Conservation (phyloP, 805 yeast species). For the Ogataea trehalophila region DNA sequence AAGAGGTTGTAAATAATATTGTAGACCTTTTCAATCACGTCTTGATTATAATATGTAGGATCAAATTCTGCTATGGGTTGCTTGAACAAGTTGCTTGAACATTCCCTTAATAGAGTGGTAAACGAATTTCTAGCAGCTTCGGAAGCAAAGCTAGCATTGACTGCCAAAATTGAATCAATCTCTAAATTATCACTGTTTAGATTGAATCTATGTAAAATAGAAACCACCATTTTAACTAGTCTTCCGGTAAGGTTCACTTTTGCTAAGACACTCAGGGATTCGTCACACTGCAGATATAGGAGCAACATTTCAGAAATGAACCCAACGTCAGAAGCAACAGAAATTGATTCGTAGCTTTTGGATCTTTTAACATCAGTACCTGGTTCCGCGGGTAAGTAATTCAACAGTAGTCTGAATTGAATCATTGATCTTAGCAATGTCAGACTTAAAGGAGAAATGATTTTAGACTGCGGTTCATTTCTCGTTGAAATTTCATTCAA, state of each 20-base stretch:
- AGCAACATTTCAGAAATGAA: constrained; percentile 36
- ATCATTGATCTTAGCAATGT: constrained; percentile 38
- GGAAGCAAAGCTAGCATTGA: constrained; percentile 1
- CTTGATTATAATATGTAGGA: constrained; percentile 27
- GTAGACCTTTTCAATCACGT: constrained; percentile 35
- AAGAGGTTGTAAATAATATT: constrained; percentile 31
- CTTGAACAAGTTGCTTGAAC: constrained; percentile 14
- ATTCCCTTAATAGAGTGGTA: constrained; percentile 7
- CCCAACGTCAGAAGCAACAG: constrained; percentile 29
- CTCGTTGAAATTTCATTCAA: constrained; percentile 59
- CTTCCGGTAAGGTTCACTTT: constrained; percentile 20
- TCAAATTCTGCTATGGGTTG: constrained; percentile 24
- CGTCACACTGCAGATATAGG: constrained; percentile 41
- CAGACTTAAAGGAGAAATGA: constrained; percentile 17
- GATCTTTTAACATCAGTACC: constrained; percentile 8
- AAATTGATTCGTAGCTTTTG: constrained; percentile 21
- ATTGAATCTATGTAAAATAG: constrained; percentile 18
- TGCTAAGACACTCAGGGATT: constrained; percentile 35
- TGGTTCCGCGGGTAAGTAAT: constrained; percentile 16
- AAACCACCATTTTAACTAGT: constrained; percentile 14
- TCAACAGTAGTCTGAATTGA: constrained; percentile 34
- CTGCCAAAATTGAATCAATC: constrained; percentile 17
- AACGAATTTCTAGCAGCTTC: constrained; percentile 6
- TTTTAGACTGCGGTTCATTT: constrained; percentile 25
- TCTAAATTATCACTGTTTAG: constrained; percentile 14